A percentile compares a stretch with the other conserved stretches of the same genome.
These are phyloP conservation scores for Triticum monococcum DNA, from an alignment of 176 grass and related monocot genomes.

Conservation along the genomic window DNA sequence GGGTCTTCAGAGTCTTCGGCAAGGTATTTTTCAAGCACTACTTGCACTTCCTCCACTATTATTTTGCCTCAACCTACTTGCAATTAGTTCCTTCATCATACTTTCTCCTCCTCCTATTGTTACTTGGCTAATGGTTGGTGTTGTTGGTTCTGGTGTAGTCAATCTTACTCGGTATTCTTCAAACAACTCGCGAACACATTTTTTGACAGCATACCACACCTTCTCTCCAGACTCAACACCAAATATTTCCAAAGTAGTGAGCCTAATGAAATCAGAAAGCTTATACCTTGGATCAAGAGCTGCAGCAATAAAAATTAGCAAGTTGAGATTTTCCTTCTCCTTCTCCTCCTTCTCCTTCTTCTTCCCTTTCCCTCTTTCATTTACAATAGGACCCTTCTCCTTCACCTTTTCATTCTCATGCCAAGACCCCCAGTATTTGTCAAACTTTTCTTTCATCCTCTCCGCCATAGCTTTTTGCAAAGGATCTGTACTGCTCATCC, in stretches of 20 bases:
- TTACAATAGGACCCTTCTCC: not conserved
- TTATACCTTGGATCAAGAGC: constrained; percentile 6
- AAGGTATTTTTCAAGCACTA: not conserved
- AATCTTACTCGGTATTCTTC: not conserved
- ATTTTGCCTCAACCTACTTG: not conserved
- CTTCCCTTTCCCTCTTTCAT: too few species aligned
- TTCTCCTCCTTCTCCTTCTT: not conserved
- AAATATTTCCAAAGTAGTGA: not conserved
- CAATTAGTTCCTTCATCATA: not conserved
- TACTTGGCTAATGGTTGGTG: not conserved
- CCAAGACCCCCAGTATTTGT: not conserved
- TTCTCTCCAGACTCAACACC: not conserved
- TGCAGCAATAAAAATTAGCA: not conserved
- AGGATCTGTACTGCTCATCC: not conserved
- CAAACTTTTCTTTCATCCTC: not conserved
- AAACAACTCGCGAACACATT: not conserved
- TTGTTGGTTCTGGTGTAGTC: too few species aligned
- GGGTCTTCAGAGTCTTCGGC: not conserved
- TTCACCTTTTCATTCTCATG: not conserved
- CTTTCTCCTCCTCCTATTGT: not conserved
- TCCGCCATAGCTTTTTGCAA: not conserved
- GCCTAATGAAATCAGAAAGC: not conserved
- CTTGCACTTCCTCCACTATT: not conserved
- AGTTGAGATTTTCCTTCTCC: not conserved
- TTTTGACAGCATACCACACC: not conserved